Percentiles rank a stretch among this genome's conserved stretches.
These are phyloP conservation scores for Phanerodontia chrysosporium DNA, from an alignment of 768 basidiomycete genomes.

Conservation along the genomic window DNA sequence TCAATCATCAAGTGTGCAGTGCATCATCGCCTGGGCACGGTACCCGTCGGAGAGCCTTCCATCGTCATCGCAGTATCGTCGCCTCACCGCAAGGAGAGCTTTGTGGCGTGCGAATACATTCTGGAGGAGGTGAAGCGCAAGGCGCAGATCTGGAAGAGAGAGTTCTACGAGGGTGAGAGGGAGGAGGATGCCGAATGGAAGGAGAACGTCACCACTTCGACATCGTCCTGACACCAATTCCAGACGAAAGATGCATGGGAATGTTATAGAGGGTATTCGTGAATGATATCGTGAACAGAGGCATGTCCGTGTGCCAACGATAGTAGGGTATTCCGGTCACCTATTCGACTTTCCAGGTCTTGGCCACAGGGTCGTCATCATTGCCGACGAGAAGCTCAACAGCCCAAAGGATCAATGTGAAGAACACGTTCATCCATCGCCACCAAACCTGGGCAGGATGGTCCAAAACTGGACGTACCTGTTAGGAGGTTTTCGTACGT, in stretches of 20 bases:
- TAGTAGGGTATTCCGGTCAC: neutral
- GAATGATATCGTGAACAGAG: slow-evolving; percentile 7
- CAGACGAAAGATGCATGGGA: neutral
- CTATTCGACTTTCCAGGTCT: slow-evolving; percentile 79
- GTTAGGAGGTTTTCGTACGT: neutral
- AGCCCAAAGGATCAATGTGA: slow-evolving; percentile 80
- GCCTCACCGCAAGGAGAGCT: slow-evolving; percentile 80
- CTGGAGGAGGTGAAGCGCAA: slow-evolving; percentile 83
- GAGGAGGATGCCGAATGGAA: slow-evolving; percentile 44
- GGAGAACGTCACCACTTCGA: slow-evolving; percentile 14
- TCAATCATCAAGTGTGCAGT: slow-evolving; percentile 54
- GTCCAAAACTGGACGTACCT: slow-evolving; percentile 57
- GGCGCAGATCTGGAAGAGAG: slow-evolving; percentile 90
- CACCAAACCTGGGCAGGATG: slow-evolving; percentile 92
- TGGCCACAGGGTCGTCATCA: slow-evolving; percentile 60
- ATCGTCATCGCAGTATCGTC: slow-evolving; percentile 84
- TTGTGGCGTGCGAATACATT: slow-evolving; percentile 73
- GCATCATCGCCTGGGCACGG: slow-evolving; percentile 73
- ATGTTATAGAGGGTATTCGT: slow-evolving; percentile 5
- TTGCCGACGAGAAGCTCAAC: slow-evolving; percentile 75
- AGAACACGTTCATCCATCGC: slow-evolving; percentile 89
- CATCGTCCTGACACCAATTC: neutral
- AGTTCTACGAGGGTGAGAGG: slow-evolving; percentile 71
- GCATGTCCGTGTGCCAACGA: neutral
- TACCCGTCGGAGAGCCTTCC: slow-evolving; percentile 75